Base-by-base conservation (phyloP, 2,329 filamentous ascomycete genomes). In the Sordariomycetes sp. region DNA sequence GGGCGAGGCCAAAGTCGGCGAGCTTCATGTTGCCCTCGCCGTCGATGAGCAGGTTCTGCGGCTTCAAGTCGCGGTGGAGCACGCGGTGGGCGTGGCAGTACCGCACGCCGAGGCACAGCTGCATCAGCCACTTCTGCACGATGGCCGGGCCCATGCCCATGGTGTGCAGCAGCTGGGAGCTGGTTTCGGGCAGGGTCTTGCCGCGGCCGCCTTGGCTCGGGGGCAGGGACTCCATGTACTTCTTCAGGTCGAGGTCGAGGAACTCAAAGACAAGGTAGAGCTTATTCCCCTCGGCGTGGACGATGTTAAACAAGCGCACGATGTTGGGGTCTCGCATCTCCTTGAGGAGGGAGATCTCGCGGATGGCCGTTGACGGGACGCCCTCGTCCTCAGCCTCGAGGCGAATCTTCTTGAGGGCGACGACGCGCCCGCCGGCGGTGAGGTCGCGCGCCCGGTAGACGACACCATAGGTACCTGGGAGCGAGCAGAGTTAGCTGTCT, bases 351-450 rank as follows among this genome's bases (percentile, higher is more conserved):
- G 90, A 95, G 68, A 96, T 96, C 72, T 96, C 91, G 66, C 91
- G 90, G 68, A 96, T 96, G 64, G 91, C 92, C 3, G 91, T 96
- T 67, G 87, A 92, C 2, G 91, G 92, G 20, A 96, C 90, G 64
- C 91, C 91, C 71, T 96, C 92, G 76, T 96, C 91, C 76, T 96
- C 92, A 62, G 91, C 90, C 70, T 96, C 92, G 66, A 96, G 87
- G 62, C 91, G 88, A 67, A 96, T 96, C 78, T 96, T 96, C 80
- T 96, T 96, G 65, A 96, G 78, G 24, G 91, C 91, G 62, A 96
- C 91, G 66, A 96, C 94, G 66, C 89, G 88, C 68, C 89, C 89
- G 64, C 81, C 80, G 68, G 92, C 87, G 64, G 83, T 83, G 61
- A 96, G 86, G 72, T 96, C 91, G 64, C 88, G 85, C 60, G 91